These are phyloP conservation scores for Leccinum rimulosum DNA, from an alignment of 768 basidiomycete genomes.

Conservation along the genomic window DNA sequence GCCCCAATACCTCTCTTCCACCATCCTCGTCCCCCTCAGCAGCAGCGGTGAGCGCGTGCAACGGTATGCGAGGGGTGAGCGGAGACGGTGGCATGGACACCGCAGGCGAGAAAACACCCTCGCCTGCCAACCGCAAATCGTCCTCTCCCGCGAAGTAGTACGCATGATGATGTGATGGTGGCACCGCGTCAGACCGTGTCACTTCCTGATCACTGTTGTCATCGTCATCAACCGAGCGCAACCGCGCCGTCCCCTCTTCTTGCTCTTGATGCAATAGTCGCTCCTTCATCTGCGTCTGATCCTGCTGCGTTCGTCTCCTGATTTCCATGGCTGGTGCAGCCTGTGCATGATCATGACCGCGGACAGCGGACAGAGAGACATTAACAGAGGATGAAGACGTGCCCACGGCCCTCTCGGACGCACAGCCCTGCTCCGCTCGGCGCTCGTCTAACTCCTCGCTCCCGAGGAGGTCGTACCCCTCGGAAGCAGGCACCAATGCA, in stretches of 20 bases:
- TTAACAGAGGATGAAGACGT: background rate
- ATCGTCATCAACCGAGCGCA: background rate
- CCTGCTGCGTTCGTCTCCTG: background rate
- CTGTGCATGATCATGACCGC: background rate
- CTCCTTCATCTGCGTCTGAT: background rate
- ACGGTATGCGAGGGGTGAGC: slow-evolving; percentile 40
- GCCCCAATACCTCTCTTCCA: slow-evolving; percentile 2
- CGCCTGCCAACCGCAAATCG: slow-evolving; percentile 59
- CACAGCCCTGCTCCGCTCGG: background rate
- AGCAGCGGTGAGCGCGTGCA: slow-evolving; percentile 12
- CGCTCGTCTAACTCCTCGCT: slow-evolving; percentile 13
- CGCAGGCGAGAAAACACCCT: slow-evolving; percentile 71
- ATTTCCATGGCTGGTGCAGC: background rate
- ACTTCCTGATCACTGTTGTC: background rate
- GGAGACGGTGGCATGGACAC: slow-evolving; percentile 68
- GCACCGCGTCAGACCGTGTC: slow-evolving; percentile 13
- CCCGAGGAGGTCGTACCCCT: slow-evolving; percentile 1
- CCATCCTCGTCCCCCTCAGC: slow-evolving; percentile 5
- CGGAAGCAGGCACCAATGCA: slow-evolving; percentile 6
- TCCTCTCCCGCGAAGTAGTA: slow-evolving; percentile 55
- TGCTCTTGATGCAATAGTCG: background rate
- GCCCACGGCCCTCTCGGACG: background rate
- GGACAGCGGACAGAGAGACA: background rate
- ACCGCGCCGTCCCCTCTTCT: background rate
- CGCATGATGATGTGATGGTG: slow-evolving; percentile 27